Evolutionary conservation across 1,284 basidiomycete genomes (phyloP).

Genomic region (Austroboletus rostrupii): DNA sequence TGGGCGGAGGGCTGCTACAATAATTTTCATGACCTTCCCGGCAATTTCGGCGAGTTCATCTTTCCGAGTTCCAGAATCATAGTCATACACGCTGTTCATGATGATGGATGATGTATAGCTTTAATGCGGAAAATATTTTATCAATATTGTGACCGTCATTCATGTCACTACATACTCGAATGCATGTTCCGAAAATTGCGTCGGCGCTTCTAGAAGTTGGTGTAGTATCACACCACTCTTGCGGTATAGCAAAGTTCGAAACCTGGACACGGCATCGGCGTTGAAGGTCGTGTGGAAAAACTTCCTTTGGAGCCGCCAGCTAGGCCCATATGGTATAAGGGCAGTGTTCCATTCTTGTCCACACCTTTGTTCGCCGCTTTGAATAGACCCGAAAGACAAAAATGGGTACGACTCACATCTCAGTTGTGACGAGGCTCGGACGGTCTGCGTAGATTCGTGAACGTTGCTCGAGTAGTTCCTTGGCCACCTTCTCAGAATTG

Average conservation of each 20-base stretch:
- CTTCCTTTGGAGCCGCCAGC: conserved; percentile 4
- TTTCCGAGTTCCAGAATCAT: conserved; percentile 2
- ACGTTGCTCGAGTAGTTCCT: conserved; percentile 3
- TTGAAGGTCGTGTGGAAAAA: conserved; percentile 3
- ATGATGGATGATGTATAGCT: conserved; percentile 2
- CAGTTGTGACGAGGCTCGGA: neutral
- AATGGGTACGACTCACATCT: neutral
- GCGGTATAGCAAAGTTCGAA: neutral
- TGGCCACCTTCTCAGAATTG: conserved; percentile 7
- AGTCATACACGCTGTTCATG: conserved; percentile 8
- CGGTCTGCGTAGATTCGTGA: conserved; percentile 7
- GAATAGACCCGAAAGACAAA: neutral
- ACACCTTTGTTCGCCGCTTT: neutral
- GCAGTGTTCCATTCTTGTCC: neutral
- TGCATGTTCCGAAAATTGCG: neutral
- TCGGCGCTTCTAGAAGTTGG: conserved; percentile 2
- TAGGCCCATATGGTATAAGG: conserved; percentile 1
- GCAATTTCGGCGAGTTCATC: neutral
- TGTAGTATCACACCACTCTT: neutral
- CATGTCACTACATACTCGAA: neutral
- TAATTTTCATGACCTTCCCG: neutral
- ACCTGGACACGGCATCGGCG: neutral
- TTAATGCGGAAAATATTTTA: no score
- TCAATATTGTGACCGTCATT: neutral
- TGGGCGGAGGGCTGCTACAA: neutral